Evolutionary conservation across 2,329 filamentous ascomycete species (phyloP).

Genomic region (Penicillium glabrum): DNA sequence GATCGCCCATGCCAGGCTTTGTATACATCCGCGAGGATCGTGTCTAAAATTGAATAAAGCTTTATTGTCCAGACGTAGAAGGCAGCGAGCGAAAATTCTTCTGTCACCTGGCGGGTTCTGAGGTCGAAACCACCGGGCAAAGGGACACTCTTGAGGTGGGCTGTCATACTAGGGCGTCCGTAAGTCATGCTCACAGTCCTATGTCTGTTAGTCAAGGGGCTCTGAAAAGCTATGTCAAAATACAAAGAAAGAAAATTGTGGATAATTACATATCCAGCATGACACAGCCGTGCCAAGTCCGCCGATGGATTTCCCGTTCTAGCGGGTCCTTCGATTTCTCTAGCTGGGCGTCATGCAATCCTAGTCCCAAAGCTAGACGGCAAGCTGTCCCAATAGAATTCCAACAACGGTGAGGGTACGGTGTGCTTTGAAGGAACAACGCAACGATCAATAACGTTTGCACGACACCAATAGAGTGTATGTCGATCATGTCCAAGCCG

Average conservation of each 20-base stretch:
- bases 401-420: constrained; percentile 45
- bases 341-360: constrained; percentile 35
- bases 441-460: constrained; percentile 43
- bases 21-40: constrained; percentile 37
- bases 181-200: constrained; percentile 42
- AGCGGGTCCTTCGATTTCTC: constrained; percentile 19
- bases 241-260: no score
- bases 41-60: constrained; percentile 31
- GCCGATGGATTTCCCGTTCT: constrained; percentile 38
- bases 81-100: constrained; percentile 15
- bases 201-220: not conserved
- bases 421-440: constrained; percentile 43
- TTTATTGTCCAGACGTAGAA: constrained; percentile 29
- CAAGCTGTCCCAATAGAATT: constrained; percentile 45
- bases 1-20: constrained; percentile 27
- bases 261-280: constrained; percentile 37
- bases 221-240: not conserved
- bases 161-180: constrained; percentile 35
- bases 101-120: constrained; percentile 3
- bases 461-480: constrained; percentile 41
- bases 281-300: constrained; percentile 43
- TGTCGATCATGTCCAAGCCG: constrained; percentile 39
- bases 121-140: constrained; percentile 18
- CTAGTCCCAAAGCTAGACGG: constrained; percentile 43
- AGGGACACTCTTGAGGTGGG: constrained; percentile 25